Evolutionary conservation across 2,329 filamentous ascomycete species (phyloP).

Genomic region (Trichoderma breve): DNA sequence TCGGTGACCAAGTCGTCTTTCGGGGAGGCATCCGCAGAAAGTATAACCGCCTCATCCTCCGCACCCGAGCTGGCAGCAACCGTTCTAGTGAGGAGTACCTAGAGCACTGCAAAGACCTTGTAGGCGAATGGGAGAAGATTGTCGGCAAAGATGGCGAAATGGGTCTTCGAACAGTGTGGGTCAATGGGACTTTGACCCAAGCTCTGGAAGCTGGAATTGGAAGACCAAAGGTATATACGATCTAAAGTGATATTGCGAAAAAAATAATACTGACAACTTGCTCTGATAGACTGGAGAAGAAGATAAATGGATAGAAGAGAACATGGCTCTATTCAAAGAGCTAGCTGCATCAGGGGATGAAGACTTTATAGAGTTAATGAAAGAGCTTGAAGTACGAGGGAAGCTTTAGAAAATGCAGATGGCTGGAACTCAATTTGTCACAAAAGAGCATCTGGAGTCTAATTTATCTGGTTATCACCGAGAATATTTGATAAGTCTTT

Average conservation of each 20-base stretch:
- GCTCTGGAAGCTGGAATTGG: conserved; percentile 14
- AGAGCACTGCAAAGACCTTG: conserved; percentile 9
- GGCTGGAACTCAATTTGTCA: background rate
- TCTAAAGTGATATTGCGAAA: background rate
- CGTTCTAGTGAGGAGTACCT: background rate
- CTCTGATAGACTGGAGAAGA: conserved; percentile 13
- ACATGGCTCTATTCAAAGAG: background rate
- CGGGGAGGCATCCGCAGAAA: conserved; percentile 5
- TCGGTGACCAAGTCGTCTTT: conserved; percentile 6
- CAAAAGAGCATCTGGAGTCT: background rate
- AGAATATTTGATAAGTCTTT: background rate
- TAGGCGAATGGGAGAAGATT: background rate
- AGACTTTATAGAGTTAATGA: conserved; percentile 3
- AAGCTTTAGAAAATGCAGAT: background rate
- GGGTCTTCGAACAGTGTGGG: conserved; percentile 12
- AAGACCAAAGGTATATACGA: conserved; percentile 4
- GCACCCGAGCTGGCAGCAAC: conserved; percentile 5
- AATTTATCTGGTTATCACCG: background rate
- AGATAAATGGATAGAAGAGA: background rate
- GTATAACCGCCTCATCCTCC: conserved; percentile 13
- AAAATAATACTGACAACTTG: background rate
- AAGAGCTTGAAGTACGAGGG: background rate
- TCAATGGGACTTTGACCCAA: conserved; percentile 6
- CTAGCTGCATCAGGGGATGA: conserved; percentile 11
- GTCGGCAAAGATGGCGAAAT: background rate